These are phyloP conservation scores for Novakomyces olei DNA, from an alignment of 805 yeast genomes.

Conservation along the genomic window DNA sequence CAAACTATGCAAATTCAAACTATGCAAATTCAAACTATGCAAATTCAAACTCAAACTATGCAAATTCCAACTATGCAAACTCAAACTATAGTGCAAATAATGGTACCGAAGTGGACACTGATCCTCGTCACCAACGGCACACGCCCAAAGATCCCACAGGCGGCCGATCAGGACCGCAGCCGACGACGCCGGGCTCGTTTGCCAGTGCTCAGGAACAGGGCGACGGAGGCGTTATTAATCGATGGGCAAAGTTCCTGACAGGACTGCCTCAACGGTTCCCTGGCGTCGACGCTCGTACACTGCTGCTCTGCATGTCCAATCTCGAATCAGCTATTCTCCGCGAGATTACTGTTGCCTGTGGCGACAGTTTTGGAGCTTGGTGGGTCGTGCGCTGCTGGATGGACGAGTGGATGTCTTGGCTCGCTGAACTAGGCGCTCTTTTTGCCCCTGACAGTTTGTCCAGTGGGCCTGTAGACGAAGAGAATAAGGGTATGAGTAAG, in stretches of 20 bases:
- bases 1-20: too few species aligned
- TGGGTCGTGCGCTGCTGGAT: constrained; percentile 58
- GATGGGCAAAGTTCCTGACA: constrained; percentile 20
- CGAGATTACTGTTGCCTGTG: constrained; percentile 37
- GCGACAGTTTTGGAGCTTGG: constrained; percentile 47
- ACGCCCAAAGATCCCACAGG: too few species aligned
- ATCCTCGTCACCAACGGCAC: too few species aligned
- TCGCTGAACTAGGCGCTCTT: constrained; percentile 31
- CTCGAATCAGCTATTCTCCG: constrained; percentile 36
- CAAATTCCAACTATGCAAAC: too few species aligned
- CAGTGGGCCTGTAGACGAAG: too few species aligned
- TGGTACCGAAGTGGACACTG: background rate
- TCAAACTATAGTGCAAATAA: background rate
- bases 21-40: too few species aligned
- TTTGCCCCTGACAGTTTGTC: too few species aligned
- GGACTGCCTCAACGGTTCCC: constrained; percentile 27
- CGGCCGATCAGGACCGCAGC: too few species aligned
- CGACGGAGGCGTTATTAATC: constrained; percentile 13
- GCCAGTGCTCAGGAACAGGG: constrained; percentile 3
- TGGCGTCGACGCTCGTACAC: constrained; percentile 31
- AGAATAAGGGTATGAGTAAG: too few species aligned
- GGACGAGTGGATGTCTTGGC: constrained; percentile 48
- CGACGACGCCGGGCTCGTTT: too few species aligned
- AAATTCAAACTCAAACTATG: too few species aligned
- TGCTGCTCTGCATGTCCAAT: constrained; percentile 30